Base-by-base conservation (phyloP, 371 early-diverging fungal species). In the Furculomyces boomerangus region DNA sequence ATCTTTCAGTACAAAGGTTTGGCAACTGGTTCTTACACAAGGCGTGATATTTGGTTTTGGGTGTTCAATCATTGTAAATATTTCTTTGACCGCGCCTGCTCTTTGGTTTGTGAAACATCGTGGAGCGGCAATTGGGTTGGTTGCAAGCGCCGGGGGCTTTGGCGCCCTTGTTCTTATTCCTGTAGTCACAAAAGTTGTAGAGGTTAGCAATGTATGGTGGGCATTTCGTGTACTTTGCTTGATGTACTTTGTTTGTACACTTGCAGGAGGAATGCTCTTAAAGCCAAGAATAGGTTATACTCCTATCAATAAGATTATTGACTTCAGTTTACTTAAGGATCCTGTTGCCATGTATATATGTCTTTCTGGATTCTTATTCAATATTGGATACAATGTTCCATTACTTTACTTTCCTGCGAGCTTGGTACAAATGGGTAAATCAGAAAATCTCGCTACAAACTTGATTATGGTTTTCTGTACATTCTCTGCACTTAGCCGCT, bases 51-150 rank as follows among this genome's bases (percentile, higher is more conserved):
- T 56, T n/a, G 68, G 68, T 7, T 22, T 63, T 13, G 71, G 72
- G 0, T 55, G 61, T 10, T 60, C 69, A 37, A 48, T 78, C 22
- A 54, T 65, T 1, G 71, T 71, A 53, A 70, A 73, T 31, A 63
- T 73, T 22, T 70, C 70, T 14, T 62, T 78, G 8, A 59, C 66
- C 0, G 59, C 71, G 25, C 63, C 81, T 0, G 68, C 77, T 20
- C 80, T 86, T 48, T 86, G 81, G 80, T 88, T 85, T 53, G 37
- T 37, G 5, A 47, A 47, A 28, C 8, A 27, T 14, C 22, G 48
- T 14, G 37, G 22, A 2, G 7, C 30, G 3, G 54, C 45, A 7
- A 20, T 43, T 18, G 40, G 54, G 8, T 18, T 53, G 3, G 32
- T 50, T 26, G 18, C 28, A 14, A 22, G 24, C 18, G 50, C 7